Percentiles rank a stretch among this genome's conserved stretches.
Conservation (phyloP, 2,329 filamentous ascomycete species). For the Metarhizium sp. region DNA sequence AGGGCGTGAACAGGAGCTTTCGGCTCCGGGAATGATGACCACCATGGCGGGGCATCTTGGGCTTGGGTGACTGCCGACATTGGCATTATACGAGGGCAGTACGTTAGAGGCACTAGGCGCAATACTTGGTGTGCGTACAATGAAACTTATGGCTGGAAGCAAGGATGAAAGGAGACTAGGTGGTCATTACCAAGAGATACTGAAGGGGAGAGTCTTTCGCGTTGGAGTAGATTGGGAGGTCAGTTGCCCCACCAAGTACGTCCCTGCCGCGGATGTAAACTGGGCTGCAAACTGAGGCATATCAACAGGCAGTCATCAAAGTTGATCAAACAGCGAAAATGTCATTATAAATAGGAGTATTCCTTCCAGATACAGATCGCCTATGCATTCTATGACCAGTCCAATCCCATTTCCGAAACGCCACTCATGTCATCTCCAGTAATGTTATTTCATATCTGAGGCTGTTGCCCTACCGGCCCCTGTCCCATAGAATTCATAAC, state of each 20-base stretch:
- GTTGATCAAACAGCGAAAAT: neutral
- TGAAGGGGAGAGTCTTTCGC: neutral
- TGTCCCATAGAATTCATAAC: constrained; percentile 21
- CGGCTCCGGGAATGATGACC: constrained; percentile 33
- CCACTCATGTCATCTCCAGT: neutral
- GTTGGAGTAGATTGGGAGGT: neutral
- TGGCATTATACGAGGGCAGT: neutral
- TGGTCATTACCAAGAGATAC: neutral
- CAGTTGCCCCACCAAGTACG: neutral
- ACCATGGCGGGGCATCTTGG: constrained; percentile 23
- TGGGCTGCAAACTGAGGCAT: neutral
- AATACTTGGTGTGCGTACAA: neutral
- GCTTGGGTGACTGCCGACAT: neutral
- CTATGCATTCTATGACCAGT: neutral
- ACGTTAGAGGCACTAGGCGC: neutral
- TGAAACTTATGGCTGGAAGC: neutral
- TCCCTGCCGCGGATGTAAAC: neutral
- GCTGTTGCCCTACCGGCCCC: constrained; percentile 11
- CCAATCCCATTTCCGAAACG: neutral
- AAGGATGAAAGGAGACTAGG: neutral
- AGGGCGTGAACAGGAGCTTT: constrained; percentile 26
- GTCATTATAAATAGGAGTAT: neutral
- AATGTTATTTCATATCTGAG: neutral
- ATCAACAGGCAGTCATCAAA: neutral
- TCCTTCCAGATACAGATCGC: neutral